Evolutionary conservation across 306 rosid genomes (phyloP), one percentile per base, ranked within the genome.

Genomic region (Ormosia semicastrata): DNA sequence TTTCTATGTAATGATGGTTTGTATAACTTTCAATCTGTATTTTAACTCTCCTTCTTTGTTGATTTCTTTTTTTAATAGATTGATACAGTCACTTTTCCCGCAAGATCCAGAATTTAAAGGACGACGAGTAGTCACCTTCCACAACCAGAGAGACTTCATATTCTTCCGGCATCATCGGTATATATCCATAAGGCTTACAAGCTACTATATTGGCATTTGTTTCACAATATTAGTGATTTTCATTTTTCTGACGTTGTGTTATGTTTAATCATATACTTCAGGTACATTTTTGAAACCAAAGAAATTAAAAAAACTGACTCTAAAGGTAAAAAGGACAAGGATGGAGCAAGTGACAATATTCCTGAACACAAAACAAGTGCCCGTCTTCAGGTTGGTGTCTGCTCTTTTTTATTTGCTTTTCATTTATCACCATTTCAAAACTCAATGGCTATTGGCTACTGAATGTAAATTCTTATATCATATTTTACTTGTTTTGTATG

Each of bases 121-220:
- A 40, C 92, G 98, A 10, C 88, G 93, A 82, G 99, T 95, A 53
- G 98, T 86, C 12, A 95, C 99, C 40, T 93, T 95, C 74, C 99
- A 93, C 89, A 95, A 95, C 82, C 99, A 93, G 86, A 88, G 96
- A 70, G 99, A 95, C 83, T 95, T 93, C 83, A 80, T 95, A 76
- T 95, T 95, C 80, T 90, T 95, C 85, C 91, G 97, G 79, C 99
- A 92, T 86, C 98, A 93, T 80, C 84, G 99, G 98, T 95, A 64
- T 75, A 81, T 67, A 52, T 71, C 76, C 53, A 39, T 30, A 2
- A 66, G 73, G 32, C 66, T 17, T 72, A 7, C 18, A 46, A 80
- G 71, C 56, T 57, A 32, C 44, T 53, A 4, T 29, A 40, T 69
- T 57, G 15, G 18, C 50, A 68, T 34, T 32, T 81, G 58, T 50